Base-by-base conservation (phyloP, 352 stramenopile genomes). In the Aphanomyces invadans region DNA sequence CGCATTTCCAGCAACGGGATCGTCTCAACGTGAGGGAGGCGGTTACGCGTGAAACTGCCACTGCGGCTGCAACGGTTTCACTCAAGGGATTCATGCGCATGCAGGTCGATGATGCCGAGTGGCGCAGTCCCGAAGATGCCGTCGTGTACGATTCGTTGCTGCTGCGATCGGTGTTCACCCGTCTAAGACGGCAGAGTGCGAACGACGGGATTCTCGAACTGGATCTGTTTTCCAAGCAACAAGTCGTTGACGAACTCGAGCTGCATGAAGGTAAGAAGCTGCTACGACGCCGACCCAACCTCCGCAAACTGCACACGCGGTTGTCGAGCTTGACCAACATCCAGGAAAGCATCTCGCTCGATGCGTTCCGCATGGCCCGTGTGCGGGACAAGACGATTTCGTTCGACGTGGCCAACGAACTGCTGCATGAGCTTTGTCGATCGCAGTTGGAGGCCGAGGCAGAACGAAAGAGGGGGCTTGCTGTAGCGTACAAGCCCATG, bases 201-300 rank as follows among this genome's bases (percentile, higher is more conserved):
- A 21, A 3, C 21, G 39, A 64, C 25, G 32, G 38, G n/a, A 46
- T 64, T 12, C 25, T 57, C 5, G 38, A 64, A 12, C 38, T 64
- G 17, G 36, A 48, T 1, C 36, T 21, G 17, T 64, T 48, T 23
- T 64, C 55, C 33, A 64, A 64, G 32, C 55, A 64, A 38, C 28
- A 64, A 52, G 55, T 64, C 4, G 23, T 64, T 21, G 55, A 64
- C 36, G 55, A 64, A 38, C 55, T 64, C 36, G 55, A 51, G 33
- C 33, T 46, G 21, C 55, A 64, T 29, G 36, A 64, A 21, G 32
- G 25, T n/a, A 7, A 29, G 3, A 64, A 64, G 36, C 55, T 64
- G 11, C 19, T 64, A 23, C 36, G 36, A 5, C 36, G n/a, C 17
- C 55, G 55, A 1, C 36, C 55, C 10, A 64, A 64, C 55, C 55